phyloP scores from a whole-genome alignment of 2,329 filamentous ascomycete species.

The Exophiala alcalophila region DNA sequence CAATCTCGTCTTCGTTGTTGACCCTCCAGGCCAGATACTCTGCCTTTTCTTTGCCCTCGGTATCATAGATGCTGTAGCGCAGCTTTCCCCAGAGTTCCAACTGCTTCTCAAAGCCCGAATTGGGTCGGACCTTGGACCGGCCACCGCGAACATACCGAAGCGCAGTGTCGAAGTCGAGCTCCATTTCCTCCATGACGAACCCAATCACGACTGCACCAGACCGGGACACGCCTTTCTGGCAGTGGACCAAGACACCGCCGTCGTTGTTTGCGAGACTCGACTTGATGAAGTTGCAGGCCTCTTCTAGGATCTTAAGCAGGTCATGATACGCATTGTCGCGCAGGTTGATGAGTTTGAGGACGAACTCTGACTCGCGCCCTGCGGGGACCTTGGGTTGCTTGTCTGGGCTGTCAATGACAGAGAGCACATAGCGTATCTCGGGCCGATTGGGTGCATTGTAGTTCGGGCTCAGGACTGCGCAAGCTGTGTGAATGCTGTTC shows the following conservation, averaged over 20 bases:
- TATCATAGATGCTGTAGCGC: conserved; percentile 19
- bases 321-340: conserved; percentile 15
- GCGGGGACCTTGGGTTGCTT: conserved; percentile 18
- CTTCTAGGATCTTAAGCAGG: conserved; percentile 17
- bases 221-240: conserved; percentile 26
- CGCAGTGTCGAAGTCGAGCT: conserved; percentile 23
- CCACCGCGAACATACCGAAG: conserved; percentile 17
- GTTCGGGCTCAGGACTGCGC: conserved; percentile 24
- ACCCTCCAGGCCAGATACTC: conserved; percentile 20
- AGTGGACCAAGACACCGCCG: conserved; percentile 27
- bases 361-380: conserved; percentile 21
- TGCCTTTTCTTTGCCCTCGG: conserved; percentile 16
- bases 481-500: conserved; percentile 23
- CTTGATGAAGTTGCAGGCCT: conserved; percentile 23
- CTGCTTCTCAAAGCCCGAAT: conserved; percentile 22
- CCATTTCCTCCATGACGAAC: conserved; percentile 25
- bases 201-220: conserved; percentile 24
- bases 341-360: conserved; percentile 23
- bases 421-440: conserved; percentile 24
- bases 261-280: conserved; percentile 15
- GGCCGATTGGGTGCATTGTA: conserved; percentile 21
- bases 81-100: conserved; percentile 21
- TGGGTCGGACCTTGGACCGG: conserved; percentile 22
- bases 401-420: conserved; percentile 14
- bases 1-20: conserved; percentile 18